Conservation (phyloP, 1,139 yeast species). For the Yamadazyma jaroonii region DNA sequence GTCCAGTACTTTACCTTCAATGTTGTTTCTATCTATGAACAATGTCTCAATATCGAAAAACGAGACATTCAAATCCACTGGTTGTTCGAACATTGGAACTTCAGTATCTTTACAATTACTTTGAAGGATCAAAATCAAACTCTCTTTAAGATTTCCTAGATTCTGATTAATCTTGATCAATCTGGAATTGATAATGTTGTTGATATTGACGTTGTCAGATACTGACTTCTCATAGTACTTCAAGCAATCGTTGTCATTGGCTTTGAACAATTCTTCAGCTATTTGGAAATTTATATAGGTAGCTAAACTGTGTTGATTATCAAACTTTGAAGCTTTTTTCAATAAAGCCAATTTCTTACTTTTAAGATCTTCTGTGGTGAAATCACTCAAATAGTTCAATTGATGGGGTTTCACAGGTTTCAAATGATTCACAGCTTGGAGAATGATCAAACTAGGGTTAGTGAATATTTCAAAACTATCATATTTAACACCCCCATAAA, state of each 20-base stretch:
- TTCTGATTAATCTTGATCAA: slow-evolving; percentile 8
- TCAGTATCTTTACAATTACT: no score
- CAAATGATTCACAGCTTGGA: slow-evolving; percentile 20
- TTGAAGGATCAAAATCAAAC: background rate
- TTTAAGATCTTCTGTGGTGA: slow-evolving; percentile 2
- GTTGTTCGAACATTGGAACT: background rate
- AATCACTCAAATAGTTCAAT: slow-evolving; percentile 10
- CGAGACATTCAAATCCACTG: background rate
- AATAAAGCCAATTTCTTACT: slow-evolving; percentile 9
- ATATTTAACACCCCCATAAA: slow-evolving; percentile 36
- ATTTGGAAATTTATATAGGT: slow-evolving; percentile 44
- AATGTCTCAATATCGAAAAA: slow-evolving; percentile 9
- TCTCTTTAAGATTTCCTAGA: slow-evolving; percentile 4
- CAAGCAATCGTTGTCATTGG: slow-evolving; percentile 29
- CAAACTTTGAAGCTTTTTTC: slow-evolving; percentile 5
- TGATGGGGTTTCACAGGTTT: slow-evolving; percentile 3
- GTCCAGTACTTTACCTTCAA: slow-evolving; percentile 7
- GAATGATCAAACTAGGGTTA: slow-evolving; percentile 27
- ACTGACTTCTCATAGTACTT: slow-evolving; percentile 26
- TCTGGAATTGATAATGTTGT: slow-evolving; percentile 3
- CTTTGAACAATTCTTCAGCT: slow-evolving; percentile 42
- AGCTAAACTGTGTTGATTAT: slow-evolving; percentile 9
- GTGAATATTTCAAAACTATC: slow-evolving; percentile 27
- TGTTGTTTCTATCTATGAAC: slow-evolving; percentile 9
- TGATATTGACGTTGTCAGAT: slow-evolving; percentile 1